These are phyloP conservation scores for Puccinia triticina DNA, from an alignment of 1,284 basidiomycete genomes.

Conservation along the genomic window DNA sequence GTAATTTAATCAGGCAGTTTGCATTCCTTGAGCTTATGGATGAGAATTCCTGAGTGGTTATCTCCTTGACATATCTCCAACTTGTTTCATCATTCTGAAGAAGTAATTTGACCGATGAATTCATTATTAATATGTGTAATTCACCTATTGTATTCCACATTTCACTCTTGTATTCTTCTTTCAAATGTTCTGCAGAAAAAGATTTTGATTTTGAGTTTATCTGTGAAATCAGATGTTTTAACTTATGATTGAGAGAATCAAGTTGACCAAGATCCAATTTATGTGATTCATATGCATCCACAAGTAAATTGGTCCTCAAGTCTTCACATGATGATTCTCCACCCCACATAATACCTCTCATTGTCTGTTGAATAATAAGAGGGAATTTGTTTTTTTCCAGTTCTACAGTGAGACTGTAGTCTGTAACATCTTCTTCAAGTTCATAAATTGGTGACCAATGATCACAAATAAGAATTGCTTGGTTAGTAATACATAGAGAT, in stretches of 20 bases:
- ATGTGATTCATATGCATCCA: no score
- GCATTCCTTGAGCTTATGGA: not conserved
- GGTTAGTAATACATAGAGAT: not conserved
- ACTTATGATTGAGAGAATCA: not conserved
- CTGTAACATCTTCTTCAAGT: not conserved
- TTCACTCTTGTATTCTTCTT: not conserved
- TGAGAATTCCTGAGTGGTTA: not conserved
- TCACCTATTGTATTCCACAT: not conserved
- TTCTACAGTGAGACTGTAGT: not conserved
- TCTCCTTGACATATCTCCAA: not conserved
- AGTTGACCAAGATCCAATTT: no score
- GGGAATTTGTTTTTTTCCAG: not conserved
- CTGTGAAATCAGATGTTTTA: not conserved
- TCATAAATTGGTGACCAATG: constrained; percentile 4
- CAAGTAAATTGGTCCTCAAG: no score
- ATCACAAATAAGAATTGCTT: not conserved
- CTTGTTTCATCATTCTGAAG: not conserved
- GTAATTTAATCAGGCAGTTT: not conserved
- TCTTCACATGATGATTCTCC: not conserved
- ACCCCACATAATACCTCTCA: not conserved
- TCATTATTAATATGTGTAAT: not conserved
- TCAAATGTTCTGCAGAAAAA: not conserved
- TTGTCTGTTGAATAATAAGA: not conserved
- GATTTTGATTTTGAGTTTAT: not conserved
- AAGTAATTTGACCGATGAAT: not conserved